Percentiles rank a stretch among this genome's conserved stretches.
These are phyloP conservation scores for Pseudonitzschia delicatissima DNA, from an alignment of 108 stramenopile genomes.

Conservation along the genomic window DNA sequence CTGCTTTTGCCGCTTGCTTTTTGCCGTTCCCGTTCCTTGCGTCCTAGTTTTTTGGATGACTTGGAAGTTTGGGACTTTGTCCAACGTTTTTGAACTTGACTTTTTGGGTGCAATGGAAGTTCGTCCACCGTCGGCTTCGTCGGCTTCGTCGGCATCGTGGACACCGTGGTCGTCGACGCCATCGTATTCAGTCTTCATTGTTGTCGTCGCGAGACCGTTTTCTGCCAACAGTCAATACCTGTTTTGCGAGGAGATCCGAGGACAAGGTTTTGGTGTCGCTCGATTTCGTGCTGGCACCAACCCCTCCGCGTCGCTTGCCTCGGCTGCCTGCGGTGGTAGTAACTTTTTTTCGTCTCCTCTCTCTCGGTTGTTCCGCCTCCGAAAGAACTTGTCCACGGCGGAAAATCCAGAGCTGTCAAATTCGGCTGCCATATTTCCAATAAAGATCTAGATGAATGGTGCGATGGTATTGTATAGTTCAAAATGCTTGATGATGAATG, in stretches of 20 bases:
- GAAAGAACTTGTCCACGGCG: slow-evolving; percentile 48
- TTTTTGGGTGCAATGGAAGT: slow-evolving; percentile 44
- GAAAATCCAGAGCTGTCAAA: slow-evolving; percentile 44
- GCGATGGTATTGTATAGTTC: too few relatives aligned
- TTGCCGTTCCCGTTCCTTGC: slow-evolving; percentile 51
- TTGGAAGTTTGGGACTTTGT: slow-evolving; percentile 8
- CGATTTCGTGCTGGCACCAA: slow-evolving; percentile 33
- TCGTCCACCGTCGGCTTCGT: slow-evolving; percentile 63
- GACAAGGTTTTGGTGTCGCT: background rate
- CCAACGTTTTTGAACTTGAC: slow-evolving; percentile 14
- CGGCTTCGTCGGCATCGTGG: slow-evolving; percentile 31
- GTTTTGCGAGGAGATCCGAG: slow-evolving; percentile 13
- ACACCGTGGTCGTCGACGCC: slow-evolving; percentile 47
- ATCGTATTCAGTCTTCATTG: slow-evolving; percentile 24
- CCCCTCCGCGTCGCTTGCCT: slow-evolving; percentile 41
- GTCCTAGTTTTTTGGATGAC: slow-evolving; percentile 60
- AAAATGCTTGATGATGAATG: too few relatives aligned
- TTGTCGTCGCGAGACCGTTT: slow-evolving; percentile 51
- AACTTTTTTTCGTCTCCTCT: background rate
- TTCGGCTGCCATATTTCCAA: slow-evolving; percentile 35
- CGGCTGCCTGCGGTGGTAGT: slow-evolving; percentile 2
- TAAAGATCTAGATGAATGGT: too few relatives aligned
- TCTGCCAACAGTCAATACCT: slow-evolving; percentile 53
- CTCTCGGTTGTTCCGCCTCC: background rate
- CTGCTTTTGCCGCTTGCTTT: slow-evolving; percentile 12